Base-by-base conservation (phyloP, 345 rosid genomes). In the Passiflora organensis region DNA sequence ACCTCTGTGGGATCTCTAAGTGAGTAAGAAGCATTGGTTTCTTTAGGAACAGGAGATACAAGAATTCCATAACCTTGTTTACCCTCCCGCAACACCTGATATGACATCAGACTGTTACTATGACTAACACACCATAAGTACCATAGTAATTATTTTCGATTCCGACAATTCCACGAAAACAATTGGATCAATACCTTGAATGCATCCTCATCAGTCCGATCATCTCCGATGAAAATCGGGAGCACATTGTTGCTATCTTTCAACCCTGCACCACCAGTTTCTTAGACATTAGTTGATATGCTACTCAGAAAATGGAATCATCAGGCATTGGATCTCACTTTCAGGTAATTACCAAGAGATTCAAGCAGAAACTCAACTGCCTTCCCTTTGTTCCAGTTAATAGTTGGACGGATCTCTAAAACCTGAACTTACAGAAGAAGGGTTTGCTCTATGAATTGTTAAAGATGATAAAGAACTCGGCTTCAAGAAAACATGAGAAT, bases 331-430 rank as follows among this genome's bases (percentile, higher is more conserved):
- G 22, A 18, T 24, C 12, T 23, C 16, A 6, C n/a, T 48, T 2
- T 4, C 25, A 12, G 16, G 16, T 14, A 42, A n/a, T 17, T 81
- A 91, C 95, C 96, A 9, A 94, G 90, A 59, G 95, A 83, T 41
- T 89, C 96, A 3, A 89, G 85, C 65, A 94, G 76, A 76, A 94
- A 94, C 64, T 86, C 85, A 0, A 89, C 96, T 15, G 97, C 99
- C 78, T 89, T 87, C 20, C 99, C 99, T 69, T 89, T 94, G 55
- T 89, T 77, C 99, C 99, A 89, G 58, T 89, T 85, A 19, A 94
- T 87, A 58, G 63, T 77, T 51, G 97, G 99, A 74, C 99, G 97
- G 71, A 94, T 72, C 70, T 89, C 99, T 80, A 94, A 83, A 79
- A 94, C 99, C 98, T 91, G 17, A 49, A 4, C 24, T 37, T 13